Conservation (phyloP, 2,329 filamentous ascomycete genomes). For the Fusarium sp. region DNA sequence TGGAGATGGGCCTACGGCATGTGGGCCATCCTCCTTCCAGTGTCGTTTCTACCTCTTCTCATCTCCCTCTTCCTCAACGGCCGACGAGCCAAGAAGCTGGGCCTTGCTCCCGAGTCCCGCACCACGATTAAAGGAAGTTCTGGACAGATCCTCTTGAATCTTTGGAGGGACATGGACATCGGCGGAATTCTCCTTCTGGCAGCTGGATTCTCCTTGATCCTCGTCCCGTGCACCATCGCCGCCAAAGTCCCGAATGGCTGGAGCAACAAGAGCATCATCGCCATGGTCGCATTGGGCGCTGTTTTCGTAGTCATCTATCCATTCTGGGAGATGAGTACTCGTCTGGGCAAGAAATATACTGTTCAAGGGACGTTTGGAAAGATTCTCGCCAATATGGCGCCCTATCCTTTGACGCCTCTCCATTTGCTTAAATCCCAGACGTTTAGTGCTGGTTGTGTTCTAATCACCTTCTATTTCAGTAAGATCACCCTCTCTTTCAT, state of each 20-base stretch:
- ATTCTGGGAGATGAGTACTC: conserved; percentile 64
- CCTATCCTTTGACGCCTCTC: conserved; percentile 53
- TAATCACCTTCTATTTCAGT: conserved; percentile 52
- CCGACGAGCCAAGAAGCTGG: conserved; percentile 59
- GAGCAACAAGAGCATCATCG: conserved; percentile 56
- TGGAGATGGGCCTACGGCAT: conserved; percentile 75
- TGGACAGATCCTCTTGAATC: not conserved
- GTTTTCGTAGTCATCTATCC: conserved; percentile 61
- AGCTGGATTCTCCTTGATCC: conserved; percentile 61
- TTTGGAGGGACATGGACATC: conserved; percentile 46
- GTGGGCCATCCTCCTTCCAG: conserved; percentile 69
- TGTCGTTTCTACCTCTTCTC: conserved; percentile 66
- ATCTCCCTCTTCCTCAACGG: conserved; percentile 64
- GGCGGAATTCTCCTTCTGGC: conserved; percentile 64
- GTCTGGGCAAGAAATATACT: conserved; percentile 52
- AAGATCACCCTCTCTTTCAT: no score
- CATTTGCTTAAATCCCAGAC: conserved; percentile 56
- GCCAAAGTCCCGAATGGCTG: conserved; percentile 50
- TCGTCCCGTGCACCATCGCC: conserved; percentile 61
- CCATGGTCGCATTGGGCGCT: conserved; percentile 61
- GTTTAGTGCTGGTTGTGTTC: conserved; percentile 47
- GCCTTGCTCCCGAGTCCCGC: conserved; percentile 5
- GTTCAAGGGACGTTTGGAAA: conserved; percentile 57
- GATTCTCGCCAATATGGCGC: conserved; percentile 35
- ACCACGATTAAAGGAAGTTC: not conserved